phyloP scores from a whole-genome alignment of 495 filamentous ascomycete species.

The Penicillium malachiteum region DNA sequence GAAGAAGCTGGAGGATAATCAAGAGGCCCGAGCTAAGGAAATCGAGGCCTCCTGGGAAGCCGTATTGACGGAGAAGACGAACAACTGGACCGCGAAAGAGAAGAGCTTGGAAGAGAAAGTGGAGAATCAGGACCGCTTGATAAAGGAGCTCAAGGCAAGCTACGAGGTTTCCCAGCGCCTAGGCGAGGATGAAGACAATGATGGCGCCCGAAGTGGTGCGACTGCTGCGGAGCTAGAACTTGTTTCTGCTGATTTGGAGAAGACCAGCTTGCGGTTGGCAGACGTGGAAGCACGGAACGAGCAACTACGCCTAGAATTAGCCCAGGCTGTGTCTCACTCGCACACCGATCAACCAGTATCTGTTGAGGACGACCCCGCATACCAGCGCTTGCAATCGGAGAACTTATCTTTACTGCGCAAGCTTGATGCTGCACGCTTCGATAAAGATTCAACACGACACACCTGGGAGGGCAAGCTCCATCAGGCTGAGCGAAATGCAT shows the following conservation, averaged over 20 bases:
- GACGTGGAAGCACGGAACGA: constrained; percentile 95
- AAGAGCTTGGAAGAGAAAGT: constrained; percentile 87
- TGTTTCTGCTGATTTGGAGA: constrained; percentile 84
- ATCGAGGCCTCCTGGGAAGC: constrained; percentile 88
- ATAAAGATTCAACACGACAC: constrained; percentile 75
- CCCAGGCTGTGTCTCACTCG: constrained; percentile 77
- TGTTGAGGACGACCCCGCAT: constrained; percentile 83
- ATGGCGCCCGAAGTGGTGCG: constrained; percentile 56
- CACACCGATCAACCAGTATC: constrained; percentile 54
- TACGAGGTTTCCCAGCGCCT: constrained; percentile 95
- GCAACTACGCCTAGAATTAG: constrained; percentile 84
- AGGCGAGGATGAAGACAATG: constrained; percentile 66
- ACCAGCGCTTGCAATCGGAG: constrained; percentile 82
- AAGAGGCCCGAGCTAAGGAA: constrained; percentile 78
- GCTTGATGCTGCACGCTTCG: constrained; percentile 75
- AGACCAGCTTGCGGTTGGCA: constrained; percentile 80
- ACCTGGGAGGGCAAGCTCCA: constrained; percentile 67
- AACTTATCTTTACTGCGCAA: constrained; percentile 87
- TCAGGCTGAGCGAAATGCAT: constrained; percentile 41
- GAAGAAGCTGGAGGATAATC: constrained; percentile 70
- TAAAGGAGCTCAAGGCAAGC: constrained; percentile 94
- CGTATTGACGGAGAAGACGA: constrained; percentile 90
- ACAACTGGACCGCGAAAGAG: constrained; percentile 96
- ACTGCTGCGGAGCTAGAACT: constrained; percentile 91
- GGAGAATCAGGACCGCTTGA: constrained; percentile 85